Base-by-base conservation (phyloP, 2,329 filamentous ascomycete species). In the Fusarium compactum region DNA sequence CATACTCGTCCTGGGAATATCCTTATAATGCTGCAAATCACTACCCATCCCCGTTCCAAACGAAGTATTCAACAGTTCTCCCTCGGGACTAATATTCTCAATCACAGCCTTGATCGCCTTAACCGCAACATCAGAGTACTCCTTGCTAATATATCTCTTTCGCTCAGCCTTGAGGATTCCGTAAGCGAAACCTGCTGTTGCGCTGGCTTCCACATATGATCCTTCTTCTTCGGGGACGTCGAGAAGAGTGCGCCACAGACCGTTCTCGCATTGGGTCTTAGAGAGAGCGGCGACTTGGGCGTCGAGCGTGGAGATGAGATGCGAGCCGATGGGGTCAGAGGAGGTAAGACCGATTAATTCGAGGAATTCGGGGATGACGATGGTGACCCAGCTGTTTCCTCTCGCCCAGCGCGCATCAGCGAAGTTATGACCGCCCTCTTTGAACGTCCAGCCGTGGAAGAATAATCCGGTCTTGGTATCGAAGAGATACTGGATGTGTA, bases 371-470 rank as follows among this genome's bases (percentile, higher is more conserved):
- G 92, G 92, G 56, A 95, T 92, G n/a, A 89, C 92, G 65, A 95
- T 95, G 1, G 92, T 95, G 48, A 95, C 77, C 92, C 92, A 95
- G 66, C 85, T 86, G 76, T 93, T 93, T 20, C 87, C 87, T 27
- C 87, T 79, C 2, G 85, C 87, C 87, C 87, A 90, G 11, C 85
- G 78, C 1, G 87, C 87, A 51, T 82, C 77, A 0, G 87, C 87
- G 71, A 89, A 89, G 77, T 89, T 88, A 77, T 89, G 87, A 1
- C 89, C 91, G 11, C 86, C 87, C 2, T 89, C 86, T 51, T 90
- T 86, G 72, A 94, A 95, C 12, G 90, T 91, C 92, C 92, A 95
- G 29, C 92, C 92, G 79, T 95, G 92, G 83, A 91, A 95, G 79
- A 92, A 95, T 1, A 95, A 83, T 0, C 92, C 92, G 0, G 91